Base-by-base conservation (phyloP, 176 grass and related monocot genomes). In the Cymbopogon citratus region DNA sequence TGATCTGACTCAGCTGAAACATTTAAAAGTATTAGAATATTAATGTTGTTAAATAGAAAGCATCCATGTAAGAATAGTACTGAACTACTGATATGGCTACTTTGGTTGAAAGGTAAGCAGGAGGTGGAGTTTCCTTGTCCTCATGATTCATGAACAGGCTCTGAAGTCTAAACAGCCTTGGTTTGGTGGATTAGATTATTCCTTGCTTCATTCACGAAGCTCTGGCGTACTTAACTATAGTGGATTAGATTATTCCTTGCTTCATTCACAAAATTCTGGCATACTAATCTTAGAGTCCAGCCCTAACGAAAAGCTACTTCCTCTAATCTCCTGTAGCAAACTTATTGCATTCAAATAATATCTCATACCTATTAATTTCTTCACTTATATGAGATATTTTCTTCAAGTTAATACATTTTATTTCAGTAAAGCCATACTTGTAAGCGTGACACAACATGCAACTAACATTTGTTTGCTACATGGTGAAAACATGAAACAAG, bases 1-100 rank as follows among this genome's bases (percentile, higher is more conserved):
- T 93, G 81, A 62, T 95, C 96, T 27, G 96, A 95, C 36, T 93
- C 96, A 68, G 92, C 96, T 99, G 89, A 61, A 99, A 93, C 67
- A 73, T 90, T 68, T 28, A 63, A 68, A 86, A 23, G 66, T 74
- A 43, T 69, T 60, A 67, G 67, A 29, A 78, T 77, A 40, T 77
- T 80, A 76, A 24, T 13, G 16, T 63, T 70, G 18, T 62, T 61
- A 36, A 76, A 81, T 59, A 43, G 76, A n/a, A n/a, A n/a, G 31
- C 1, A 36, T 59, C 26, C 70, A 70, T 57, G 18, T 16, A 75
- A 31, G 5, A 76, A 40, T 66, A 59, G n/a, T 59, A 24, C 56
- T 24, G n/a, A 59, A 11, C 56, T 59, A 59, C 56, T 59, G 56
- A 59, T 59, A 24, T 59, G 56, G n/a, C n/a, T 59, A 59, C 56